These are phyloP conservation scores for Candida boidinii DNA, from an alignment of 805 yeast genomes.

Conservation along the genomic window DNA sequence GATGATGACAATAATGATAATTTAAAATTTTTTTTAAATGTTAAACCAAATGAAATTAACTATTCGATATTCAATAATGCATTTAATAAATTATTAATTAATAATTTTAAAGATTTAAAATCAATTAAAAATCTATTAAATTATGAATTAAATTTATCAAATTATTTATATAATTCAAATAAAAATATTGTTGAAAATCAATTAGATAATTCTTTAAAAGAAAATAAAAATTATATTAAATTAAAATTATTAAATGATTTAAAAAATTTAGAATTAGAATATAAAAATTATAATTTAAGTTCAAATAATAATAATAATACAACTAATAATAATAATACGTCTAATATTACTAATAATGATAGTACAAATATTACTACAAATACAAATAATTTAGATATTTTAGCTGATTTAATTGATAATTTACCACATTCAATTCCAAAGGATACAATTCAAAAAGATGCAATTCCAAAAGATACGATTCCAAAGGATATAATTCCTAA, in stretches of 20 bases:
- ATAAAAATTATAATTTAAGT: neutral
- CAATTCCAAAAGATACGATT: too few species aligned
- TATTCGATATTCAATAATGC: conserved; percentile 8
- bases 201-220: conserved; percentile 8
- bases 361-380: neutral
- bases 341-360: neutral
- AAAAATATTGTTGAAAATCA: conserved; percentile 6
- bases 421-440: too few species aligned
- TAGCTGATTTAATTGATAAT: conserved; percentile 9
- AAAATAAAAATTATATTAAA: conserved; percentile 13
- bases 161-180: conserved; percentile 3
- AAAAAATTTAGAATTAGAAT: conserved; percentile 11
- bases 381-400: conserved; percentile 7
- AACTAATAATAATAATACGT: neutral
- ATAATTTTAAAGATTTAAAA: neutral
- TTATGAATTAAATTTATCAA: conserved; percentile 10
- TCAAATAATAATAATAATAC: neutral
- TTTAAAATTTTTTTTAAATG: neutral
- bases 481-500: too few species aligned
- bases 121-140: neutral
- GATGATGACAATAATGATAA: neutral
- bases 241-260: conserved; percentile 9
- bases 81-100: conserved; percentile 5
- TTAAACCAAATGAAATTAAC: conserved; percentile 3
- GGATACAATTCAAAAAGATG: too few species aligned